Percentiles rank a stretch among this genome's conserved stretches.
Conservation (phyloP, 768 basidiomycete species). For the Suillus subaureus region DNA sequence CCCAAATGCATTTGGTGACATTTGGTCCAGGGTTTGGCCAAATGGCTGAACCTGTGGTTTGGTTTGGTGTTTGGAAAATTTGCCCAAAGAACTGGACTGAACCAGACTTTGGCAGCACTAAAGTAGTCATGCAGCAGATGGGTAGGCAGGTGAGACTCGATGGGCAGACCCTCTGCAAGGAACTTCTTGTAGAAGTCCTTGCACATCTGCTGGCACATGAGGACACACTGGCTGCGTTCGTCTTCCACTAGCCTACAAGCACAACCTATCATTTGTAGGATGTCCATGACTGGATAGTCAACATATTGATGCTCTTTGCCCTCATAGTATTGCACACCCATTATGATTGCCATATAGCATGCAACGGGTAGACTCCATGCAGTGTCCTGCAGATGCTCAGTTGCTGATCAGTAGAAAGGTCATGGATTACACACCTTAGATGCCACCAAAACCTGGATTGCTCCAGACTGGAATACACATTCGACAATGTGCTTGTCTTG, state of each 20-base stretch:
- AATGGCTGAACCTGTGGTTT: too few species aligned
- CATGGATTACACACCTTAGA: slow-evolving; percentile 66
- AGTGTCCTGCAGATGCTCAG: slow-evolving; percentile 66
- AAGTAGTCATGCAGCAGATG: slow-evolving; percentile 90
- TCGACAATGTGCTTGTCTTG: slow-evolving; percentile 96
- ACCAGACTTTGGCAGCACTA: too few species aligned
- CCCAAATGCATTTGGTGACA: too few species aligned
- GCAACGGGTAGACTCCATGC: slow-evolving; percentile 95
- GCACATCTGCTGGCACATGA: slow-evolving; percentile 97
- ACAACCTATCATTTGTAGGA: slow-evolving; percentile 99
- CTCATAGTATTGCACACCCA: slow-evolving; percentile 98
- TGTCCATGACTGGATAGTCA: slow-evolving; percentile 98
- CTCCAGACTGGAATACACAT: slow-evolving; percentile 89
- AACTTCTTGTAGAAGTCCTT: slow-evolving; percentile 99
- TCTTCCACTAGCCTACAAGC: slow-evolving; percentile 92
- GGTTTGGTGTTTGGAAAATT: too few species aligned
- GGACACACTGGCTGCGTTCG: slow-evolving; percentile 86
- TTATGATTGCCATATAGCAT: slow-evolving; percentile 97
- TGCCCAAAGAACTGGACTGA: too few species aligned
- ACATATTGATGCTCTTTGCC: slow-evolving; percentile 98
- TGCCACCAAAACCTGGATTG: slow-evolving; percentile 92
- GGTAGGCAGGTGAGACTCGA: slow-evolving; percentile 92
- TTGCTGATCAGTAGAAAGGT: neutral
- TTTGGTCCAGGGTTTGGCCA: too few species aligned
- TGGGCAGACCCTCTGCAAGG: slow-evolving; percentile 94